phyloP scores from a whole-genome alignment of 129 eudicot genomes.

The Pseudognaphalium luteoalbum region DNA sequence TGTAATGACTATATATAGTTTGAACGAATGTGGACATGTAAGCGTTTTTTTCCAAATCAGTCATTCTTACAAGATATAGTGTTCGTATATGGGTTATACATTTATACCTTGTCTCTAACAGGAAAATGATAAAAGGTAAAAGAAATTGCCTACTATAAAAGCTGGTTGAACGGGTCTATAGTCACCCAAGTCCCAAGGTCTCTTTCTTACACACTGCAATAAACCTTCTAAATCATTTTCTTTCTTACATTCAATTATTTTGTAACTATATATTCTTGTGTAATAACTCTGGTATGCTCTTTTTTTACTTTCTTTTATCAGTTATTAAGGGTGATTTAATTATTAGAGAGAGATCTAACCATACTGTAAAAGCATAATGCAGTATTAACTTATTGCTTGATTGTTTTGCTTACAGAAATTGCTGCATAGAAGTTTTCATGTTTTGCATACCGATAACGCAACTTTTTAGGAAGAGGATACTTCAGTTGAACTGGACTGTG shows the following conservation, averaged over 20 bases:
- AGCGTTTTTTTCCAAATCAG: not conserved
- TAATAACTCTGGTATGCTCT: not conserved
- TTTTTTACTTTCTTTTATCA: not conserved
- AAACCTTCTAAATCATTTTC: no score
- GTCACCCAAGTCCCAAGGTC: no score
- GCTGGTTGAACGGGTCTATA: no score
- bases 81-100: not conserved
- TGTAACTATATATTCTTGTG: no score
- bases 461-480: slow-evolving; percentile 48
- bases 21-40: slow-evolving; percentile 1
- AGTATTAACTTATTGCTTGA: slow-evolving; percentile 7
- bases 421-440: slow-evolving; percentile 64
- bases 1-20: not conserved
- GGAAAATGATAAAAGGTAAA: no score
- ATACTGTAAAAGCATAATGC: not conserved
- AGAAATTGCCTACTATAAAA: no score
- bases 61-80: not conserved
- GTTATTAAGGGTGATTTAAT: not conserved
- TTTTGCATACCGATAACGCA: slow-evolving; percentile 49
- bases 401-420: slow-evolving; percentile 47
- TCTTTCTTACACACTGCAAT: no score
- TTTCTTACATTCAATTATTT: no score
- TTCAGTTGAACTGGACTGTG: slow-evolving; percentile 39
- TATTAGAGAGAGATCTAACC: not conserved
- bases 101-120: no score